Conservation (phyloP, 768 basidiomycete genomes). For the Amanita pseudoporphyria region DNA sequence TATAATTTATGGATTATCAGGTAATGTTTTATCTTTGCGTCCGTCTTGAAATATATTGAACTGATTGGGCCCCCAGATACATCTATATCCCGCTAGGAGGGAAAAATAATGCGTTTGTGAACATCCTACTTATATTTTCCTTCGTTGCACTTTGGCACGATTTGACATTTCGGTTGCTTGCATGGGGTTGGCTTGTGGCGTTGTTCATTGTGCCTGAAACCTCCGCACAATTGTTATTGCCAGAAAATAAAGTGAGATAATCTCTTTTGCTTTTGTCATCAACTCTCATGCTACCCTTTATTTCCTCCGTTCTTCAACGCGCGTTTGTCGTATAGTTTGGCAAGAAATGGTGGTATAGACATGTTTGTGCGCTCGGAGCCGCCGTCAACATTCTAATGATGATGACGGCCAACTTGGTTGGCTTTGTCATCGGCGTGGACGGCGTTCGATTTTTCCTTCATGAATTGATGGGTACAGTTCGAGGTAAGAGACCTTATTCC, state of each 20-base stretch:
- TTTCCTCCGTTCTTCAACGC: neutral
- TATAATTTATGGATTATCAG: conserved; percentile 94
- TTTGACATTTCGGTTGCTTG: conserved; percentile 73
- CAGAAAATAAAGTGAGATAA: conserved; percentile 51
- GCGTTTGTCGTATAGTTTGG: conserved; percentile 69
- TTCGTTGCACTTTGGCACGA: conserved; percentile 99
- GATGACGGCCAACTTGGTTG: conserved; percentile 89
- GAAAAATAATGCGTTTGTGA: conserved; percentile 36
- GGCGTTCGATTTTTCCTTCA: conserved; percentile 59
- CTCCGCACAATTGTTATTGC: conserved; percentile 47
- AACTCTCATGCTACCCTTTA: neutral
- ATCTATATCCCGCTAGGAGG: conserved; percentile 94
- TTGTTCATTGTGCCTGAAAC: conserved; percentile 88
- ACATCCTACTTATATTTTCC: conserved; percentile 78
- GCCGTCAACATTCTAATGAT: conserved; percentile 81
- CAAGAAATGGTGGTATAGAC: conserved; percentile 69
- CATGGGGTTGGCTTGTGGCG: conserved; percentile 96
- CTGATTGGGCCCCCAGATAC: conserved; percentile 46
- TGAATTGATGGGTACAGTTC: conserved; percentile 52
- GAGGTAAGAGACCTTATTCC: conserved; percentile 37
- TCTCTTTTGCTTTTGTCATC: neutral
- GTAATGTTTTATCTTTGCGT: conserved; percentile 29
- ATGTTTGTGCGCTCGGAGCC: conserved; percentile 73
- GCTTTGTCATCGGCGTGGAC: conserved; percentile 86
- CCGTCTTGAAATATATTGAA: neutral